Evolutionary conservation across 2,329 filamentous ascomycete genomes (phyloP).

Genomic region (Zalaria sp.): DNA sequence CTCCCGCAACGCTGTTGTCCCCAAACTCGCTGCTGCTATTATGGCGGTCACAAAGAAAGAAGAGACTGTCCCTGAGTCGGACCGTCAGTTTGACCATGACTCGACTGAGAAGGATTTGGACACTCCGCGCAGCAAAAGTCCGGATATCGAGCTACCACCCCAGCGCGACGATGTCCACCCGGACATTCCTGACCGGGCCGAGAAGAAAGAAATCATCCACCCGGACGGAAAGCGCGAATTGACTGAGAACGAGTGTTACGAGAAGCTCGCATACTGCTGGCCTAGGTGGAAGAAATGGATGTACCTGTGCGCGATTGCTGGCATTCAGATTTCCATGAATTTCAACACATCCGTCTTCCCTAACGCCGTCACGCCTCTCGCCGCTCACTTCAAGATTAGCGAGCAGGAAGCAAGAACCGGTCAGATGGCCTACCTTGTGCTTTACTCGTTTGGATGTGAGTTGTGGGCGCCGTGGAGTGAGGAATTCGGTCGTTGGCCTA

Average conservation of each 20-base stretch:
- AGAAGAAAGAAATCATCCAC: constrained; percentile 4
- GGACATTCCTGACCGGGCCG: background rate
- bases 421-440: constrained; percentile 63
- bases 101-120: background rate
- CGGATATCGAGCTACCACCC: background rate
- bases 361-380: constrained; percentile 28
- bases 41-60: no score
- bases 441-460: constrained; percentile 38
- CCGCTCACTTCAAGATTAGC: constrained; percentile 53
- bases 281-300: constrained; percentile 32
- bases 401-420: constrained; percentile 56
- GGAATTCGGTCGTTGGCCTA: constrained; percentile 41
- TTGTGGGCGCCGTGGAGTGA: constrained; percentile 42
- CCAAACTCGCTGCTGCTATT: no score
- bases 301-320: constrained; percentile 31
- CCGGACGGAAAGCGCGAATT: constrained; percentile 9
- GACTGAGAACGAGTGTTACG: constrained; percentile 8
- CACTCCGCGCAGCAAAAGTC: background rate
- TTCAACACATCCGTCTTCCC: constrained; percentile 36
- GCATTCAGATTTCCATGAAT: constrained; percentile 37
- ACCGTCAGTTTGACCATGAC: no score
- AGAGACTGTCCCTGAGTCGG: no score
- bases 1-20: no score
- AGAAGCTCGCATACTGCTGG: constrained; percentile 30
- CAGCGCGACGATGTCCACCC: no score